Evolutionary conservation across 208 protist species (phyloP), one percentile per base, ranked within the genome.

Genomic region (Plasmodiophora brassicae): DNA sequence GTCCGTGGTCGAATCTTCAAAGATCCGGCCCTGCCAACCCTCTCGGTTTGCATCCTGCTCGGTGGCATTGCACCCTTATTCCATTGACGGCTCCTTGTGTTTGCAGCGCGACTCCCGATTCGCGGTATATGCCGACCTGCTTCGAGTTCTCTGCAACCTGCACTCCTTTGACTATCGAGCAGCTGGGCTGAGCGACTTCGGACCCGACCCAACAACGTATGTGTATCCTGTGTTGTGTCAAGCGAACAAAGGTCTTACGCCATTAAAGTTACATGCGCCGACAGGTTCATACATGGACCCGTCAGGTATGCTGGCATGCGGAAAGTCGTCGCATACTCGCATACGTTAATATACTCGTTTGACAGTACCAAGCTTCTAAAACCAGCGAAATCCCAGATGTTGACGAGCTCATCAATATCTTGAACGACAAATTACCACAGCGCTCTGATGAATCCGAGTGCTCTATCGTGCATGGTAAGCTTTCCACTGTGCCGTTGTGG

Each of bases 1-100:
- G 88, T 88, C 39, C 0, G 0, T 0, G 88, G 88, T 22, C 5
- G 84, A 86, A 86, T 86, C 84, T 86, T 71, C 28, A 5, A n/a
- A 57, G 46, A 65, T 28, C 46, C 84, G 10, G 5, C 45, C 1
- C 84, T 86, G 20, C 84, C 84, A 54, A 36, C 28, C 35, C 1
- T 86, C 5, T 32, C 5, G 84, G 50, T 71, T 38, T 5, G 10
- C 28, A 25, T 28, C 84, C 14, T 44, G 28, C 84, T 28, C 41
- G 65, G 10, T 5, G 84, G 1, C n/a, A n/a, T n/a, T n/a, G n/a
- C n/a, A n/a, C n/a, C n/a, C n/a, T n/a, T n/a, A n/a, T n/a, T n/a
- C n/a, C n/a, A n/a, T n/a, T n/a, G n/a, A n/a, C n/a, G n/a, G n/a
- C n/a, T n/a, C n/a, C n/a, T n/a, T 5, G 45, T n/a, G 10, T 53